Conservation (phyloP, 441 rosid genomes). For the Erysimum pusillum region DNA sequence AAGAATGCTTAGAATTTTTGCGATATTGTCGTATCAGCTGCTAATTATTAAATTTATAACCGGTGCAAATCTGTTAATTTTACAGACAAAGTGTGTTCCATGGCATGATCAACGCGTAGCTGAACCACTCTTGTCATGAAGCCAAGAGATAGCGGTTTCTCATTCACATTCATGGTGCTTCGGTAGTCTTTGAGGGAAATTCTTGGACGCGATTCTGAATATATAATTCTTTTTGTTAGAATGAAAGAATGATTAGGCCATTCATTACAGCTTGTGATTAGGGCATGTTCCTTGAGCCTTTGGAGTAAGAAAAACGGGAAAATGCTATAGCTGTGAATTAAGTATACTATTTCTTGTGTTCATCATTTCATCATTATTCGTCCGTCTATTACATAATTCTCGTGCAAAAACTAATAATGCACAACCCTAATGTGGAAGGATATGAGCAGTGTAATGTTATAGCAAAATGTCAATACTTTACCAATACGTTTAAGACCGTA, state of each 20-base stretch:
- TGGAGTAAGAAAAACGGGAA: slow-evolving; percentile 22
- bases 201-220: slow-evolving; percentile 21
- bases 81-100: slow-evolving; percentile 89
- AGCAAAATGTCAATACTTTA: too few relatives aligned
- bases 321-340: slow-evolving; percentile 29
- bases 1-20: slow-evolving; percentile 29
- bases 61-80: slow-evolving; percentile 34
- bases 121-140: slow-evolving; percentile 5
- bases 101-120: slow-evolving; percentile 58
- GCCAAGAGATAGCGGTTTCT: slow-evolving; percentile 21
- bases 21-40: slow-evolving; percentile 9
- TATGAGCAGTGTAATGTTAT: too few relatives aligned
- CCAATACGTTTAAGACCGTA: too few relatives aligned
- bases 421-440: too few relatives aligned
- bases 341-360: slow-evolving; percentile 7
- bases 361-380: slow-evolving; percentile 1
- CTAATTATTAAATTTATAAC: not conserved
- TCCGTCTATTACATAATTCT: not conserved
- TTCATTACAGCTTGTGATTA: slow-evolving; percentile 43
- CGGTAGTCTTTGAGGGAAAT: slow-evolving; percentile 15
- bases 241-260: slow-evolving; percentile 39
- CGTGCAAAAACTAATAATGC: too few relatives aligned
- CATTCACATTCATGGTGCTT: slow-evolving; percentile 34
- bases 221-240: slow-evolving; percentile 32
- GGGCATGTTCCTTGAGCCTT: slow-evolving; percentile 27